Evolutionary conservation across 805 yeast genomes (phyloP), one percentile per base, ranked within the genome.

Genomic region (Brettanomyces bruxellensis): DNA sequence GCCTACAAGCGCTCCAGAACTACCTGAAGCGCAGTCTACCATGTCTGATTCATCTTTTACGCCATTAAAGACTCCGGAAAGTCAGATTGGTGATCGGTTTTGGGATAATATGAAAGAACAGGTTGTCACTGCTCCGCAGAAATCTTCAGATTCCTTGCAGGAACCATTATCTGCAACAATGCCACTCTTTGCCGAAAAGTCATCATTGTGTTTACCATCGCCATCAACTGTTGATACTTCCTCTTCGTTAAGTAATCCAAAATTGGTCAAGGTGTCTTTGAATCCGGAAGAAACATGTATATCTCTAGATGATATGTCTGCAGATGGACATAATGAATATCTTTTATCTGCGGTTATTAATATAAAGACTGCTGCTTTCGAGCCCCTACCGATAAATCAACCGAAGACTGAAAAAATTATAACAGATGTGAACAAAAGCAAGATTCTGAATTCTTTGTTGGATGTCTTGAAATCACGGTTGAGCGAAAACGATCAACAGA

Each of bases 231-330:
- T 14, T 30, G 32, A 25, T 14, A 41, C 13, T 25, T 13, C 38
- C 14, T 30, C 14, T 8, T 23, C 34, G 7, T 14, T 36, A 34
- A 25, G 43, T 23, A 49, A 45, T 13, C 34, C 49, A 6, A 47
- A 48, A 22, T 37, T 53, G n/a, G 56, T 54, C 7, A 56, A 56
- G 38, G 44, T 56, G n/a, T 48, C 49, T 5, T 45, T 62, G 13
- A 49, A 55, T 4, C 64, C 66, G 1, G 64, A 61, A 38, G 47
- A 45, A 25, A 51, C 61, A 3, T 54, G 55, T n/a, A 48, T 60
- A 28, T 43, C 48, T 4, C 44, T 55, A 4, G 43, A 50, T 2
- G 48, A 51, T 25, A 50, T 40, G 9, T 49, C 23, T 38, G 39
- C 14, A 14, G 41, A n/a, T 36, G 52, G 14, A 51, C 7, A 32